phyloP scores from a whole-genome alignment of 768 basidiomycete genomes.

The Rhizopogon rudus region DNA sequence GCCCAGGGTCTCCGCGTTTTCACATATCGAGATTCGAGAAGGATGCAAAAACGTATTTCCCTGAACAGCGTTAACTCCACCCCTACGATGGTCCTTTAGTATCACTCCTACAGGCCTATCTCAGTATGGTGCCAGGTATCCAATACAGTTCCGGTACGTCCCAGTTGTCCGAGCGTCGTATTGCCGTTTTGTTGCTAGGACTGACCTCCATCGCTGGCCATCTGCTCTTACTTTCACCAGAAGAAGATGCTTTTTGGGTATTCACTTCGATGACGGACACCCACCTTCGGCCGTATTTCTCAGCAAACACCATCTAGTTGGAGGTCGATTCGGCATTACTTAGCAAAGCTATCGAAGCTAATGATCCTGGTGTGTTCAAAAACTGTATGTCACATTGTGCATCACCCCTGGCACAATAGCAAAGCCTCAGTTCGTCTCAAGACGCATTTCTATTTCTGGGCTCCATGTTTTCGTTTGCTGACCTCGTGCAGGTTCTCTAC shows the following conservation, averaged over 20 bases:
- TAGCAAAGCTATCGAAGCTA: slow-evolving; percentile 59
- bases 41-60: slow-evolving; percentile 52
- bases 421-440: slow-evolving; percentile 50
- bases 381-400: slow-evolving; percentile 63
- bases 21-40: slow-evolving; percentile 61
- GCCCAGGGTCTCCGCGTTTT: slow-evolving; percentile 42
- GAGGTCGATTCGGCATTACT: slow-evolving; percentile 77
- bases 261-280: slow-evolving; percentile 84
- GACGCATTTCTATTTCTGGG: background rate
- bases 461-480: background rate
- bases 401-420: slow-evolving; percentile 56
- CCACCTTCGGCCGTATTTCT: slow-evolving; percentile 77
- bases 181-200: background rate
- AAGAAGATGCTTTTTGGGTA: slow-evolving; percentile 91
- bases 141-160: slow-evolving; percentile 57
- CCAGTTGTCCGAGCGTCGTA: background rate
- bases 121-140: slow-evolving; percentile 83
- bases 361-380: slow-evolving; percentile 55
- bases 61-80: slow-evolving; percentile 53
- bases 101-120: slow-evolving; percentile 63
- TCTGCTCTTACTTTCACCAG: slow-evolving; percentile 67
- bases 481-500: slow-evolving; percentile 56
- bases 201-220: slow-evolving; percentile 69
- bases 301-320: slow-evolving; percentile 51
- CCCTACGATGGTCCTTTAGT: slow-evolving; percentile 52